These are phyloP conservation scores for Atalantia buxifolia DNA, from an alignment of 345 rosid genomes.

Conservation along the genomic window DNA sequence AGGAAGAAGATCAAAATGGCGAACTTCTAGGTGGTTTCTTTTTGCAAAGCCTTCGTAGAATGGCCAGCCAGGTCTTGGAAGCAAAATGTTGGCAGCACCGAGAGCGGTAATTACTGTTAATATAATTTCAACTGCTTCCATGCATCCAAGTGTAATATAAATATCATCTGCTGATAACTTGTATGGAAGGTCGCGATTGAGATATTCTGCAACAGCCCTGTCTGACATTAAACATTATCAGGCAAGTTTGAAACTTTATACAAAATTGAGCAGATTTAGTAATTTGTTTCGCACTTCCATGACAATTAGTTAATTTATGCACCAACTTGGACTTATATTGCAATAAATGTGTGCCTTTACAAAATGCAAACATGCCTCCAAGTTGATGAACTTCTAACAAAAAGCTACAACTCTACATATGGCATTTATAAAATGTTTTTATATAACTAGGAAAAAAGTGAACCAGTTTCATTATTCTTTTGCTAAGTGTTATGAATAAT, in stretches of 20 bases:
- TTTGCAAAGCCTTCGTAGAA: slow-evolving; percentile 43
- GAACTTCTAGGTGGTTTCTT: slow-evolving; percentile 39
- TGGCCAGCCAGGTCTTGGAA: slow-evolving; percentile 65
- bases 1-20: slow-evolving; percentile 60
- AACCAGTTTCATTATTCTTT: no score
- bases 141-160: slow-evolving; percentile 50
- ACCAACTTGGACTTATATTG: no score
- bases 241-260: not conserved
- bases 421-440: no score
- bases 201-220: slow-evolving; percentile 65
- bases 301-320: no score
- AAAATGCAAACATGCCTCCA: no score
- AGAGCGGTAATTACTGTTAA: slow-evolving; percentile 45
- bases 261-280: not conserved
- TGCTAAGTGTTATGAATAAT: no score
- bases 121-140: slow-evolving; percentile 49
- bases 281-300: not conserved
- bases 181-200: slow-evolving; percentile 51
- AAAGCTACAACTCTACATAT: no score
- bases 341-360: no score
- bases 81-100: slow-evolving; percentile 52
- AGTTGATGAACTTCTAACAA: no score
- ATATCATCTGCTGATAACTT: slow-evolving; percentile 50
- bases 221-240: not conserved
- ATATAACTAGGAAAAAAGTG: no score